Conservation (phyloP, 305 asterid species). For the Nicotiana rustica region DNA sequence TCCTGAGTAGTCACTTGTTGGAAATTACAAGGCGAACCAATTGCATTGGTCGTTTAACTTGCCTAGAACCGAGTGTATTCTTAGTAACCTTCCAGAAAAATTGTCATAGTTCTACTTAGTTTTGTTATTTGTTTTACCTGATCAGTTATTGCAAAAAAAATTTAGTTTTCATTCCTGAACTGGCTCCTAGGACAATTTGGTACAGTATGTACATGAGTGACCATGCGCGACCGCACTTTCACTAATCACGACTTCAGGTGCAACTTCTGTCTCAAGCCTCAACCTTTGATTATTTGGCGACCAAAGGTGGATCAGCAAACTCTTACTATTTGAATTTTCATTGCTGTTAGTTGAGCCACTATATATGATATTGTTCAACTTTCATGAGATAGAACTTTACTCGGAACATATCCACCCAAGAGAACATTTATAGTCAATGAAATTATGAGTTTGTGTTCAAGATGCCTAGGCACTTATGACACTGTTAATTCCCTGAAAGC, state of each 20-base stretch:
- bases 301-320: not conserved
- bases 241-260: not conserved
- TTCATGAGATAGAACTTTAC: not conserved
- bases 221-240: not conserved
- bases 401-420: not conserved
- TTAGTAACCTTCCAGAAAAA: not conserved
- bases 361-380: not conserved
- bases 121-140: not conserved
- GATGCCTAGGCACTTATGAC: not conserved
- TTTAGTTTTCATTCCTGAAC: not conserved
- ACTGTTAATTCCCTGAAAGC: not conserved
- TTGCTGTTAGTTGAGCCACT: not conserved
- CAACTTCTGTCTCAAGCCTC: not conserved
- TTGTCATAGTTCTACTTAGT: not conserved
- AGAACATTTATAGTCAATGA: not conserved
- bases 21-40: no score
- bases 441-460: not conserved
- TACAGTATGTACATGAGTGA: not conserved
- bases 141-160: not conserved
- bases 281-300: not conserved
- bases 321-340: not conserved
- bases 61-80: not conserved
- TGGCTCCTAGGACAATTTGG: not conserved
- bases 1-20: no score
- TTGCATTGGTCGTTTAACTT: no score